phyloP scores from a whole-genome alignment of 768 basidiomycete genomes.

The Rhodocollybia butyracea region DNA sequence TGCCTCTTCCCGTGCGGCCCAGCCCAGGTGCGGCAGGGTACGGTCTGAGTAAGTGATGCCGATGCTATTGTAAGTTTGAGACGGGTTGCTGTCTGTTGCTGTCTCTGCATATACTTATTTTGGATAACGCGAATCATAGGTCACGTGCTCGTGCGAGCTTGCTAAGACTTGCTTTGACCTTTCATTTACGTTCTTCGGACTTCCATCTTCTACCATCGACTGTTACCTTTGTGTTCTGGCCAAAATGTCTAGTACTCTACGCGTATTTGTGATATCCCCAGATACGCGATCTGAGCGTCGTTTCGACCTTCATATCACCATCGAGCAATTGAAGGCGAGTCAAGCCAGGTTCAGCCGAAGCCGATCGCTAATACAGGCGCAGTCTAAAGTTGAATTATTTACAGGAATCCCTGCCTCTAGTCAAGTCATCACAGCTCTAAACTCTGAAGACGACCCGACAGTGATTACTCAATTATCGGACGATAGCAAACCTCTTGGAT shows the following conservation, averaged over 20 bases:
- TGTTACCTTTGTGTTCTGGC: no score
- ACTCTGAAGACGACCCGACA: constrained; percentile 49
- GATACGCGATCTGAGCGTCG: constrained; percentile 91
- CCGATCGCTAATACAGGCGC: constrained; percentile 8
- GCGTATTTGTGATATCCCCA: constrained; percentile 77
- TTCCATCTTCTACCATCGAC: no score
- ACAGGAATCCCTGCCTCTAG: constrained; percentile 84
- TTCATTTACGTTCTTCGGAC: no score
- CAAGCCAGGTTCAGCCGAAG: constrained; percentile 14
- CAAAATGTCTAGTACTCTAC: constrained; percentile 53
- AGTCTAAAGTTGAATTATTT: constrained; percentile 83
- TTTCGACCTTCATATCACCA: constrained; percentile 69
- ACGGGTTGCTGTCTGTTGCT: no score
- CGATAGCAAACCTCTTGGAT: constrained; percentile 64
- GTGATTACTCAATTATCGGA: constrained; percentile 59
- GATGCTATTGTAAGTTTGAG: no score
- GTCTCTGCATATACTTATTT: no score
- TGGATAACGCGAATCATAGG: no score
- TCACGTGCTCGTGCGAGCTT: no score
- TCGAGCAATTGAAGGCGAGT: constrained; percentile 79
- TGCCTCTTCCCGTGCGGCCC: no score
- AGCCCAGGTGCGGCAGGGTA: no score
- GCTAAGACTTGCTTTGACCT: no score
- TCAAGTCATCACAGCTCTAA: constrained; percentile 65
- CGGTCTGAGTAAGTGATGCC: no score